Conservation (phyloP, 2,329 filamentous ascomycete genomes). For the Claviceps africana region DNA sequence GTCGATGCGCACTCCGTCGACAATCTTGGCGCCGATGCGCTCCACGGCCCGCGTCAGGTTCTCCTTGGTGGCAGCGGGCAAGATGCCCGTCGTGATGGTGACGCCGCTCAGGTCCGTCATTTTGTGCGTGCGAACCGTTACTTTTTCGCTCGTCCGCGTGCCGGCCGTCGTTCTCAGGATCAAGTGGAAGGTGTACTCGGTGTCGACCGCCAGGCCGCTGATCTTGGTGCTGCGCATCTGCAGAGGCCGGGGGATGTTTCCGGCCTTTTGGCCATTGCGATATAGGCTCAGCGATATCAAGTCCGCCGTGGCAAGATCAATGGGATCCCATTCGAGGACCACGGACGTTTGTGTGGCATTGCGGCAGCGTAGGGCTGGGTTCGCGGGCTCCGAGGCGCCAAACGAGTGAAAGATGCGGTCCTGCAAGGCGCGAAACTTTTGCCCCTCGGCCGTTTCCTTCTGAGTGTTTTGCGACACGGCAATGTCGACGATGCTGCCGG, state of each 20-base stretch:
- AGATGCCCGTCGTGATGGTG: conserved; percentile 79
- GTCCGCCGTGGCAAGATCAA: conserved; percentile 83
- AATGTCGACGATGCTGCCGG: conserved; percentile 95
- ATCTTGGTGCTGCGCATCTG: conserved; percentile 95
- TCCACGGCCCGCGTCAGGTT: conserved; percentile 62
- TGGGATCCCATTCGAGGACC: conserved; percentile 94
- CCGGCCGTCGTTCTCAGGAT: conserved; percentile 84
- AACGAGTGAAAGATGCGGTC: conserved; percentile 77
- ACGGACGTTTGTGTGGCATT: conserved; percentile 98
- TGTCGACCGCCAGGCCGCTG: conserved; percentile 87
- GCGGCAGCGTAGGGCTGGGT: conserved; percentile 74
- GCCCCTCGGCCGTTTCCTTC: conserved; percentile 62
- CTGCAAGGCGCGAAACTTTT: conserved; percentile 74
- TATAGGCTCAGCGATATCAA: conserved; percentile 81
- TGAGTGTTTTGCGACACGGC: conserved; percentile 75
- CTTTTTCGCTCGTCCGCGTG: conserved; percentile 68
- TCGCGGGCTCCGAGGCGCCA: conserved; percentile 60
- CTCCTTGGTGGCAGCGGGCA: conserved; percentile 61
- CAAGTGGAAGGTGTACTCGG: conserved; percentile 88
- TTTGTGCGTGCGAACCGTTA: conserved; percentile 85
- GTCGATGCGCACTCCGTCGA: conserved; percentile 83
- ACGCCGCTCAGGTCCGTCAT: conserved; percentile 96
- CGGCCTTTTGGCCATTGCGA: conserved; percentile 92
- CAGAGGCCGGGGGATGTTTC: conserved; percentile 76
- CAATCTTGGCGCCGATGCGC: conserved; percentile 82